Base-by-base conservation (phyloP, 2,329 filamentous ascomycete species). In the Microcera coccophila region DNA sequence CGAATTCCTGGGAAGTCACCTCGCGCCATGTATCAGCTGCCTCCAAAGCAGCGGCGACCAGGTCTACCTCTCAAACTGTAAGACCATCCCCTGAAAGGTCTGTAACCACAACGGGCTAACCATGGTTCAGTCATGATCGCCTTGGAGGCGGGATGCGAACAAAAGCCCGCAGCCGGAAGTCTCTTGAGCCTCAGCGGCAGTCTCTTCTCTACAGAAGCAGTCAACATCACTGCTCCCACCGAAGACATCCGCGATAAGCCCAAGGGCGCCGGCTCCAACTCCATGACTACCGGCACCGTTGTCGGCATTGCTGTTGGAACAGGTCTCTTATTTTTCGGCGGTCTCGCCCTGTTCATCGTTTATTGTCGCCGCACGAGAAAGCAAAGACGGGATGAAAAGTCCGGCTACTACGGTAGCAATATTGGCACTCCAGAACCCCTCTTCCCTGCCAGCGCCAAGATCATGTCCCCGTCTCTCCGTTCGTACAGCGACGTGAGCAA, bases 251-350 rank as follows among this genome's bases (percentile, higher is more conserved):
- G 59, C 3, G 36, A 60, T 0, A 46, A 52, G 0, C 50, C 58
- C 1, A 54, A 56, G 0, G 60, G 62, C 1, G 58, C 59, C 2
- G 59, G 49, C 0, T 48, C 56, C 3, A 58, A 52, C 4, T 53
- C 53, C 9, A 67, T 79, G 55, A 68, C 71, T 0, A 68, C 69
- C 0, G 71, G 72, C 2, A 71, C 72, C n/a, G 74, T 79, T 14
- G 72, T 73, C 0, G 77, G 76, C 15, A 79, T 81, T 35, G 68
- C 66, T 1, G 58, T 78, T 1, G 76, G 72, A 11, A 69, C 66
- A 5, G 63, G 64, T 0, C 60, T 75, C 0, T 54, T 71, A 2
- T 56, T 79, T 3, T 24, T 74, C 5, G 65, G 71, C 1, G 67
- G 65, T 3, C 49, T 62, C 1, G 67, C 58, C 3, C 63, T 81